Conservation (phyloP, 2,329 filamentous ascomycete genomes). For the Pyricularia pennisetigena region DNA sequence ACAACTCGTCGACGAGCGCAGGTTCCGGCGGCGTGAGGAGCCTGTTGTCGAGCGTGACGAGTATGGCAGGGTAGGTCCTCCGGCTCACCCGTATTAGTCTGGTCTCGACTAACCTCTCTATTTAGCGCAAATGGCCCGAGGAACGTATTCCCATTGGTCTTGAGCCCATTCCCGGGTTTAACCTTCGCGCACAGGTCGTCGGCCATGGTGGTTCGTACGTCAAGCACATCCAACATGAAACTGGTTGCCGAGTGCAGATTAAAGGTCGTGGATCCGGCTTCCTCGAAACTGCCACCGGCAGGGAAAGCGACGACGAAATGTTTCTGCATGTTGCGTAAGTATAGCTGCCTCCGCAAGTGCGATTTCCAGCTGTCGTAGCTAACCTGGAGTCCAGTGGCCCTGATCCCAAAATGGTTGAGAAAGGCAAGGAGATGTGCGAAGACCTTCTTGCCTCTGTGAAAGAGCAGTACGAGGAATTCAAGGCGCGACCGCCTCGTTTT, state of each 20-base stretch:
- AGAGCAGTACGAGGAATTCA: slow-evolving; percentile 85
- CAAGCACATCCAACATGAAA: slow-evolving; percentile 96
- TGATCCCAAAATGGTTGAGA: slow-evolving; percentile 74
- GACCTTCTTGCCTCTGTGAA: slow-evolving; percentile 81
- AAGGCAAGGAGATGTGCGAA: slow-evolving; percentile 79
- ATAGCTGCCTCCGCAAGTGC: not conserved
- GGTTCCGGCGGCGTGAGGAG: slow-evolving; percentile 68
- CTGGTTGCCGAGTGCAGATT: slow-evolving; percentile 92
- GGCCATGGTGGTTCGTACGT: slow-evolving; percentile 91
- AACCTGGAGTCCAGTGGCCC: slow-evolving; percentile 53
- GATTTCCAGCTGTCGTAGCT: not conserved
- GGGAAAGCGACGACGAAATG: slow-evolving; percentile 92
- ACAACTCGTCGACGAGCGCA: slow-evolving; percentile 86
- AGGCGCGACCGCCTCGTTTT: slow-evolving; percentile 66
- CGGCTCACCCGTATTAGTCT: not conserved
- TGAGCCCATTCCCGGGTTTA: slow-evolving; percentile 89
- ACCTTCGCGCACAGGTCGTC: slow-evolving; percentile 90
- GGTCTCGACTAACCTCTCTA: slow-evolving; percentile 3
- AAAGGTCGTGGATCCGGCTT: slow-evolving; percentile 95
- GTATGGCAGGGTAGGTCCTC: slow-evolving; percentile 63
- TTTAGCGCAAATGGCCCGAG: slow-evolving; percentile 90
- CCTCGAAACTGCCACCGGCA: slow-evolving; percentile 77
- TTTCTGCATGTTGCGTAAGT: slow-evolving; percentile 89
- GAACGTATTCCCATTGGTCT: slow-evolving; percentile 87
- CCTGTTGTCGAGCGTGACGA: slow-evolving; percentile 68